Conservation (phyloP, 768 basidiomycete species). For the Mycena belliarum region DNA sequence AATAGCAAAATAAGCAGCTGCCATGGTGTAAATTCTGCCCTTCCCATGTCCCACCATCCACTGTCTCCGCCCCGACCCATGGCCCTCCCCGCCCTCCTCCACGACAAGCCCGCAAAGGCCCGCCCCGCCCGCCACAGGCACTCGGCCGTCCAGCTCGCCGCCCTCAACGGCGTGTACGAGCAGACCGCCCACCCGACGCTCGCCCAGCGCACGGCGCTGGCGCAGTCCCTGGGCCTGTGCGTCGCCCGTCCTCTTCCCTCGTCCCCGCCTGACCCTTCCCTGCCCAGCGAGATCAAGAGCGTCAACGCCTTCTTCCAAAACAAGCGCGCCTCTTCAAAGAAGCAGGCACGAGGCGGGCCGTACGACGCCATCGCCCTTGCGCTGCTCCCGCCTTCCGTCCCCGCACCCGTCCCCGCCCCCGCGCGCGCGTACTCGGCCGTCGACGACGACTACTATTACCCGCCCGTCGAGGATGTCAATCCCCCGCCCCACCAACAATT, state of each 20-base stretch:
- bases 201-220: slow-evolving; percentile 66
- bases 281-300: slow-evolving; percentile 75
- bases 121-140: slow-evolving; percentile 67
- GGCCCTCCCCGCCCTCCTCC: slow-evolving; percentile 28
- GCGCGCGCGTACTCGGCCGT: neutral
- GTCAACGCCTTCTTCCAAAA: slow-evolving; percentile 89
- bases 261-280: slow-evolving; percentile 16
- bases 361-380: slow-evolving; percentile 25
- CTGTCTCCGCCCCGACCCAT: slow-evolving; percentile 28
- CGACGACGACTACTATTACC: slow-evolving; percentile 22
- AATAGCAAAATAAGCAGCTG: slow-evolving; percentile 23
- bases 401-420: slow-evolving; percentile 19
- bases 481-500: neutral
- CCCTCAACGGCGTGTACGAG: slow-evolving; percentile 79
- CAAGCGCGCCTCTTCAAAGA: slow-evolving; percentile 82
- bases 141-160: slow-evolving; percentile 67
- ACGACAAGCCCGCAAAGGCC: slow-evolving; percentile 61
- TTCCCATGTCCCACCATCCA: slow-evolving; percentile 22
- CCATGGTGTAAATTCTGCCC: slow-evolving; percentile 25
- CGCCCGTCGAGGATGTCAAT: neutral
- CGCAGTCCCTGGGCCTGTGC: slow-evolving; percentile 75
- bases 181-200: slow-evolving; percentile 73
- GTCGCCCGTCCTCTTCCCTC: slow-evolving; percentile 31
- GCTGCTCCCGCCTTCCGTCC: slow-evolving; percentile 22
- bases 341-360: slow-evolving; percentile 45